A percentile compares a stretch with the other conserved stretches of the same genome.
Evolutionary conservation across 1,284 basidiomycete genomes (phyloP).

Genomic region (Ustilago sp.): DNA sequence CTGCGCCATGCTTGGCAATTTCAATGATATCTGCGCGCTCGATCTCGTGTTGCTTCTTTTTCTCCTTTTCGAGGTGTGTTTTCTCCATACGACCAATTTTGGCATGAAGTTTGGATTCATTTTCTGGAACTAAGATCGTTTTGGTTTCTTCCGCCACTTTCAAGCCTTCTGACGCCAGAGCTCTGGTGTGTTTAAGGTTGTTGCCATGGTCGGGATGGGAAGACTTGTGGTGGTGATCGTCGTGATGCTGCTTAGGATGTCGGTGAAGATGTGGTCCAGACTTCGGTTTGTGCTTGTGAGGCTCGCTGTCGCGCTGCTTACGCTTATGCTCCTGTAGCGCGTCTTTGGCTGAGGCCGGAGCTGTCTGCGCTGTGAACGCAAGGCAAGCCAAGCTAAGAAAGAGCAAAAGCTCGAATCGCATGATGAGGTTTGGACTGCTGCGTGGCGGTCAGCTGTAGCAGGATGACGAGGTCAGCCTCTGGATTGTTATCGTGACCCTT

Average conservation of each 20-base stretch:
- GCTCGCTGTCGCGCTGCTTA: conserved; percentile 1
- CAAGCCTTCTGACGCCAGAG: too few relatives aligned
- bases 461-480: conserved; percentile 27
- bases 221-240: conserved; percentile 3
- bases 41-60: conserved; percentile 8
- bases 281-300: background rate
- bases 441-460: background rate
- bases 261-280: background rate
- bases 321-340: conserved; percentile 7
- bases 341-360: conserved; percentile 15
- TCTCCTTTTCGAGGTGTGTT: background rate
- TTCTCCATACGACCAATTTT: background rate
- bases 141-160: background rate
- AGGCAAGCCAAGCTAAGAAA: conserved; percentile 38
- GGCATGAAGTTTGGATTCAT: background rate
- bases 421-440: conserved; percentile 13
- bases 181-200: conserved; percentile 4
- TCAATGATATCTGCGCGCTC: conserved; percentile 25
- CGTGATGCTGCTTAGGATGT: conserved; percentile 1
- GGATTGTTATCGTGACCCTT: background rate
- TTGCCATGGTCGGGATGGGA: background rate
- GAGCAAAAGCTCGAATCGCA: conserved; percentile 24
- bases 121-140: background rate
- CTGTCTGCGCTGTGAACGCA: conserved; percentile 37
- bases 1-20: conserved; percentile 25